Percentiles rank a stretch among this genome's conserved stretches.
These are phyloP conservation scores for Fusarium sp. DNA, from an alignment of 2,329 filamentous ascomycete genomes.

Conservation along the genomic window DNA sequence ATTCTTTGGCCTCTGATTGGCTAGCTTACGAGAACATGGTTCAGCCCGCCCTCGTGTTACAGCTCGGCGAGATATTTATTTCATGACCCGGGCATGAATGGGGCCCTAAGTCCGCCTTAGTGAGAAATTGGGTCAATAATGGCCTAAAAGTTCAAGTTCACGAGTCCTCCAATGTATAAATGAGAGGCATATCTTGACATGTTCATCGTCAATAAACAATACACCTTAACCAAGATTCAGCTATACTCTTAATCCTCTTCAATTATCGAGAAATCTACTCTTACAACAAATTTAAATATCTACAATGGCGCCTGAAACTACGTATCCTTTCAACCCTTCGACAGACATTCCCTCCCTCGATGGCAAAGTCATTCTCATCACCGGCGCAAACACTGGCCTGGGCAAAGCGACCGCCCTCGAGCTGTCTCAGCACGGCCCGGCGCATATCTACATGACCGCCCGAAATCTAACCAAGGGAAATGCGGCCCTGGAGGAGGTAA, in stretches of 20 bases:
- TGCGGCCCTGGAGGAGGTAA: neutral
- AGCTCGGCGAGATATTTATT: neutral
- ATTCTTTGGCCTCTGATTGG: slow-evolving; percentile 6
- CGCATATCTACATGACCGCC: neutral
- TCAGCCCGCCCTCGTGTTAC: neutral
- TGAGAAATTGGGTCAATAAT: no score
- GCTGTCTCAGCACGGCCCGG: neutral
- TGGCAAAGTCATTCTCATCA: slow-evolving; percentile 4
- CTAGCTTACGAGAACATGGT: neutral
- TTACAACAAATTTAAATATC: neutral
- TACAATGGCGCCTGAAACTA: neutral
- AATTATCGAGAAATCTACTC: neutral
- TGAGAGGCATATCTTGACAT: neutral
- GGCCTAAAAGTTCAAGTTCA: neutral
- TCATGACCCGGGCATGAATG: neutral
- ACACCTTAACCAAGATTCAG: neutral
- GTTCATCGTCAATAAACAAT: no score
- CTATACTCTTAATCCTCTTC: neutral
- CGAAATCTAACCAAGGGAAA: neutral
- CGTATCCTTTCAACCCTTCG: neutral
- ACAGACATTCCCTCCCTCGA: neutral
- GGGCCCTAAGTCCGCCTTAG: neutral
- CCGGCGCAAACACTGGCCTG: slow-evolving; percentile 5
- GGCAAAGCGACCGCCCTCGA: slow-evolving; percentile 6
- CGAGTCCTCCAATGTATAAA: neutral